Evolutionary conservation across 2,329 filamentous ascomycete genomes (phyloP), one percentile per base, ranked within the genome.

Genomic region (Colletotrichum melonis): DNA sequence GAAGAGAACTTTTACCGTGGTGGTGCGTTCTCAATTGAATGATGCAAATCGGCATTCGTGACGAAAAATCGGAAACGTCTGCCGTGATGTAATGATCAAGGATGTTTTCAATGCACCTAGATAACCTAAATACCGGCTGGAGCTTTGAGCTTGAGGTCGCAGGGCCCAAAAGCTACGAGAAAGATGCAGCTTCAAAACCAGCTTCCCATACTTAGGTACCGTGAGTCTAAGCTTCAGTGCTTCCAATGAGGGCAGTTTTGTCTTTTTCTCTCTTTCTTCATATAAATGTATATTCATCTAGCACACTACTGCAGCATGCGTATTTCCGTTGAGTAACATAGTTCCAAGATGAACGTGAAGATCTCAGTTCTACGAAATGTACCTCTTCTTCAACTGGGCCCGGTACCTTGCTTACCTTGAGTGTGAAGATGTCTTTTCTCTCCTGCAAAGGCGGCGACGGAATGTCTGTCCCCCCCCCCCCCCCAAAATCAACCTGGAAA

Each of bases 101-200:
- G 22, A 22, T 28, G 14, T 30, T 14, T 65, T 24, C 22, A 9
- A 56, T 22, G 49, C 14, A 19, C 11, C 12, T 38, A 9, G 11
- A 7, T 4, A 56, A 42, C 3, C 28, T 19, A 19, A 12, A 19
- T 38, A n/a, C 35, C 63, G 7, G 32, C 16, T 57, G 38, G 30
- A 55, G 52, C 38, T 59, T 59, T 9, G 32, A 64, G 70, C 54
- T 54, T 69, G 66, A 24, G 28, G 49, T 58, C 35, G 52, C 58
- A 72, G 65, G 58, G 12, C 38, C 22, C 4, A 24, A 54, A 32
- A 35, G 22, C n/a, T n/a, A 3, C 35, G 28, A 19, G 42, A 14
- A 32, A 26, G 19, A 28, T 19, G 14, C 35, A 30, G 54, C 9
- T 32, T 56, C 38, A 19, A 42, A 42, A 42, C 12, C 38, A 42